A percentile compares a stretch with the other conserved stretches of the same genome.
phyloP scores from a whole-genome alignment of 2,329 filamentous ascomycete species.

The Alternaria atra region DNA sequence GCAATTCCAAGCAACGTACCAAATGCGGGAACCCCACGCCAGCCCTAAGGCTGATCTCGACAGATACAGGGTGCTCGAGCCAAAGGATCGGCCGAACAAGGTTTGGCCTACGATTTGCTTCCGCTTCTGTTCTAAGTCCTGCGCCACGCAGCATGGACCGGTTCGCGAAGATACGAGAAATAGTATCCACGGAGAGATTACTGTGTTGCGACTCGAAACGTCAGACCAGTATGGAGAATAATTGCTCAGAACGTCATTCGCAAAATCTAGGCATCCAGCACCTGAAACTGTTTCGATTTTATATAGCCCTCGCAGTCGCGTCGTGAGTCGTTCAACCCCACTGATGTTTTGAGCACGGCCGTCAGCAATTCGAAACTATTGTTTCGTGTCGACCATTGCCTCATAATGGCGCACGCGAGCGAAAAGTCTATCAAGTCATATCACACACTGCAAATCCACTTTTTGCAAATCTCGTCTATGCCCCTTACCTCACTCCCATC shows the following conservation, averaged over 20 bases:
- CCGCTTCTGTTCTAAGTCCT: conserved; percentile 6
- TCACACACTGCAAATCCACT: background rate
- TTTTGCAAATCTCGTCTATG: conserved; percentile 16
- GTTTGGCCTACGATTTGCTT: conserved; percentile 16
- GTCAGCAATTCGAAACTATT: conserved; percentile 22
- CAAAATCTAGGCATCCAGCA: conserved; percentile 14
- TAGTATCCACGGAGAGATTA: conserved; percentile 3
- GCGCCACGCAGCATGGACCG: conserved; percentile 17
- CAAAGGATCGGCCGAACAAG: conserved; percentile 21
- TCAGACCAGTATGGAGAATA: background rate
- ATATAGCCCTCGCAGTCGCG: conserved; percentile 11
- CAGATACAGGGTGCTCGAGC: conserved; percentile 20
- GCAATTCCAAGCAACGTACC: conserved; percentile 18
- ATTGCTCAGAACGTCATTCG: conserved; percentile 7
- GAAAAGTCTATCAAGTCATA: background rate
- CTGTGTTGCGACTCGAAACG: conserved; percentile 9
- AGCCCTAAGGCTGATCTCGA: conserved; percentile 31
- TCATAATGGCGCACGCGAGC: conserved; percentile 2
- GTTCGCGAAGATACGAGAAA: conserved; percentile 10
- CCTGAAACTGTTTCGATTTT: conserved; percentile 22
- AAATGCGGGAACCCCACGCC: conserved; percentile 30
- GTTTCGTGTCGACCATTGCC: conserved; percentile 31
- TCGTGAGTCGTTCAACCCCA: conserved; percentile 20
- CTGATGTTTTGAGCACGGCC: conserved; percentile 16
- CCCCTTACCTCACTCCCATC: conserved; percentile 10